A percentile compares a stretch with the other conserved stretches of the same genome.
phyloP scores from a whole-genome alignment of 208 protist species.

The Crithidia acanthocephali region DNA sequence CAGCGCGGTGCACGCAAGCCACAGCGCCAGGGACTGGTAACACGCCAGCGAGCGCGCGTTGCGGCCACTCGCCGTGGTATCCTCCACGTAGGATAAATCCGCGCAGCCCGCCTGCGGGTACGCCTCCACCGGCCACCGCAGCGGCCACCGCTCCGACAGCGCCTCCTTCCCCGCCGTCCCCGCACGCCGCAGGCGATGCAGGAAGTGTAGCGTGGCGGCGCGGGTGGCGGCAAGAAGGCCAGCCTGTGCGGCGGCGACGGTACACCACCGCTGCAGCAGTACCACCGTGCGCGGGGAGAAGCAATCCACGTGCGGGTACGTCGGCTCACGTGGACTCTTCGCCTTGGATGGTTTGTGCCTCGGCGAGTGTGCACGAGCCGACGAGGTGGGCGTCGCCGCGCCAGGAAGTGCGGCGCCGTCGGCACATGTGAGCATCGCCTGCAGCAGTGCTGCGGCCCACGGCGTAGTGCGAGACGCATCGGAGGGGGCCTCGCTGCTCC shows the following conservation, averaged over 20 bases:
- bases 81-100: constrained; percentile 15
- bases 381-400: too few relatives aligned
- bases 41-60: constrained; percentile 20
- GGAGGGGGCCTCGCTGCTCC: neutral
- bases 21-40: constrained; percentile 34
- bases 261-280: constrained; percentile 60
- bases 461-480: neutral
- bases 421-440: constrained; percentile 11
- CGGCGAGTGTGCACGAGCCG: neutral
- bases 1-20: constrained; percentile 13
- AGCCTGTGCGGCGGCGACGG: constrained; percentile 26
- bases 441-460: constrained; percentile 1
- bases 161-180: too few relatives aligned
- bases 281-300: constrained; percentile 14
- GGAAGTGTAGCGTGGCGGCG: constrained; percentile 5
- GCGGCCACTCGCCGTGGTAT: neutral
- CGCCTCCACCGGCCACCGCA: constrained; percentile 31
- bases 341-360: neutral
- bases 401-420: neutral
- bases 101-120: constrained; percentile 14
- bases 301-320: neutral
- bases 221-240: constrained; percentile 39
- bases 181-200: neutral
- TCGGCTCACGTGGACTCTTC: neutral
- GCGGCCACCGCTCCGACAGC: constrained; percentile 3